Evolutionary conservation across 495 filamentous ascomycete species (phyloP).

Genomic region (Aspergillus haitiensis): DNA sequence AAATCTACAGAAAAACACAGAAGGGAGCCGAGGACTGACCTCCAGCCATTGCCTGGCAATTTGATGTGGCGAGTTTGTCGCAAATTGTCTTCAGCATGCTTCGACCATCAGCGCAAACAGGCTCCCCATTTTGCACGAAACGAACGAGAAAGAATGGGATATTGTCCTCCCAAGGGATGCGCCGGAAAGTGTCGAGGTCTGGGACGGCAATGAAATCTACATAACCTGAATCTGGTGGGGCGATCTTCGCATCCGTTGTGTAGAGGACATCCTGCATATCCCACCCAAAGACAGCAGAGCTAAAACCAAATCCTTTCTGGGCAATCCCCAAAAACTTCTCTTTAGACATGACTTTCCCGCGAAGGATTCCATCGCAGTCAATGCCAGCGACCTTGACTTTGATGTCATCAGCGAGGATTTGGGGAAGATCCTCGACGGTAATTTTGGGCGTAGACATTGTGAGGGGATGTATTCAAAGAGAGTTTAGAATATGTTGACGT

Average conservation of each 20-base stretch:
- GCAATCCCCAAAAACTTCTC: conserved; percentile 87
- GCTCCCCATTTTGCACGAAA: conserved; percentile 59
- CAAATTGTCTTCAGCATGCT: conserved; percentile 64
- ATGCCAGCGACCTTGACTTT: conserved; percentile 84
- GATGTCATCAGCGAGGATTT: conserved; percentile 66
- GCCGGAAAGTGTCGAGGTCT: conserved; percentile 71
- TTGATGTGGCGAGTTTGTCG: conserved; percentile 61
- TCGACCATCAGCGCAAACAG: conserved; percentile 73
- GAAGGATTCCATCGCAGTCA: conserved; percentile 82
- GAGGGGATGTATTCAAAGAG: not conserved
- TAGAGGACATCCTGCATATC: conserved; percentile 94
- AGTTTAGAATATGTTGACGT: not conserved
- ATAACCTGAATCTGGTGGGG: conserved; percentile 84
- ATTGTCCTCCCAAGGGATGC: conserved; percentile 88
- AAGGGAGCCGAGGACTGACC: conserved; percentile 47
- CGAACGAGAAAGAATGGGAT: conserved; percentile 89
- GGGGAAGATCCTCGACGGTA: conserved; percentile 42
- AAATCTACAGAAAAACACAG: not conserved
- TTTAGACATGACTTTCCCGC: conserved; percentile 90
- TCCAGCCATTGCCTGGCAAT: conserved; percentile 78
- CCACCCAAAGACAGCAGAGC: conserved; percentile 93
- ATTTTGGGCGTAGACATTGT: conserved; percentile 21
- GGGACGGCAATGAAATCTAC: conserved; percentile 77
- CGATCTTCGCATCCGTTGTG: conserved; percentile 73
- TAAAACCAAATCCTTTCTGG: conserved; percentile 83